Evolutionary conservation across 208 protist genomes (phyloP).

Genomic region (Paratrypanosoma confusum): DNA sequence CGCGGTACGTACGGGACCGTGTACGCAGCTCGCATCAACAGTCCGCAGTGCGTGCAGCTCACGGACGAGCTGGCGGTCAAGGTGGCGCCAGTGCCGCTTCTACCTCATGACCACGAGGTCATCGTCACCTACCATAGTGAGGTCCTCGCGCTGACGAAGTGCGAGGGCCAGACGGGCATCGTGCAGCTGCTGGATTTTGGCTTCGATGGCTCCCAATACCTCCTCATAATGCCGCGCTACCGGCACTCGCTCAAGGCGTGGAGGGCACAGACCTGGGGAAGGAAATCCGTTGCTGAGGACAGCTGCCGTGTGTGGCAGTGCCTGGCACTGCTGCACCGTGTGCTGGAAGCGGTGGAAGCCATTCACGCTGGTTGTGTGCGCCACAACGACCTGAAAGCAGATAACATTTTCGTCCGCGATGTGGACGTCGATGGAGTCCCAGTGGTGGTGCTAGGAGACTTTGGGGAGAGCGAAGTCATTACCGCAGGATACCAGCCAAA

Average conservation of each 20-base stretch:
- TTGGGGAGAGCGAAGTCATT: constrained; percentile 35
- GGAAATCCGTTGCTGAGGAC: background rate
- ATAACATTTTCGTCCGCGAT: constrained; percentile 72
- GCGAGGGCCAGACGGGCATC: constrained; percentile 51
- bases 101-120: constrained; percentile 25
- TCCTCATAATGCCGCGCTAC: constrained; percentile 62
- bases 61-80: constrained; percentile 44
- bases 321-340: constrained; percentile 47
- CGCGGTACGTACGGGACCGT: constrained; percentile 12
- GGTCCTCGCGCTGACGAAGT: constrained; percentile 46
- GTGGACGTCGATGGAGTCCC: constrained; percentile 47
- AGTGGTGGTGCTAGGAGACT: constrained; percentile 21
- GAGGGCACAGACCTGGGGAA: constrained; percentile 23
- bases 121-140: constrained; percentile 59
- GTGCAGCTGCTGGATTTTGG: constrained; percentile 50
- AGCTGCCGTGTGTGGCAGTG: constrained; percentile 25
- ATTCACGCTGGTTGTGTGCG: constrained; percentile 52
- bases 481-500: constrained; percentile 42
- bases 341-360: constrained; percentile 46
- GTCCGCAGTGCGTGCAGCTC: constrained; percentile 8
- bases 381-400: constrained; percentile 70
- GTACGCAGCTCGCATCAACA: constrained; percentile 5
- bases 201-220: constrained; percentile 51
- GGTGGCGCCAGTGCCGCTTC: constrained; percentile 38
- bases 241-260: constrained; percentile 51